These are phyloP conservation scores for Quercus gilva DNA, from an alignment of 306 rosid species.

Conservation along the genomic window DNA sequence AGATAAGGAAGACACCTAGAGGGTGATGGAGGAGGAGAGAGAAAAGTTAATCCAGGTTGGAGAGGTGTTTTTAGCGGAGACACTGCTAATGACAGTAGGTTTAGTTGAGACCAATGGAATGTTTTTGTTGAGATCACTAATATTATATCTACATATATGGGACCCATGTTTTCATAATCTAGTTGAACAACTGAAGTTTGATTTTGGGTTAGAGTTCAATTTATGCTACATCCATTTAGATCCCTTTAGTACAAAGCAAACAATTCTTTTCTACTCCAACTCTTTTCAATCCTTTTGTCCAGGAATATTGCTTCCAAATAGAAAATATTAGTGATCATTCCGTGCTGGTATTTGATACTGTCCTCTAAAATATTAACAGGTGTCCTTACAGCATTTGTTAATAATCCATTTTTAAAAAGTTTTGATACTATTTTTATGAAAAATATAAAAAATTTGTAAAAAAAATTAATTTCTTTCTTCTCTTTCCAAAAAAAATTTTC, in stretches of 20 bases:
- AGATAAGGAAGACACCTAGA: neutral
- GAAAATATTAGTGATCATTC: neutral
- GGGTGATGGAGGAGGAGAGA: neutral
- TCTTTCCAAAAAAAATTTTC: too few species aligned
- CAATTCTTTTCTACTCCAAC: neutral
- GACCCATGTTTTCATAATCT: constrained; percentile 8
- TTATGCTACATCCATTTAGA: neutral
- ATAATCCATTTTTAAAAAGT: fast-evolving
- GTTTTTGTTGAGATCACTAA: too few species aligned
- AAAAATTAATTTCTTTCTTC: too few species aligned
- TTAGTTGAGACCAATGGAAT: neutral
- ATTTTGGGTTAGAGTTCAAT: constrained; percentile 1
- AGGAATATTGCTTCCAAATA: neutral
- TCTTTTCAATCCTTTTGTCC: neutral
- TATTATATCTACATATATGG: neutral
- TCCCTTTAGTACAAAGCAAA: constrained; percentile 26
- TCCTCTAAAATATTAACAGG: neutral
- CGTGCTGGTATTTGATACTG: neutral
- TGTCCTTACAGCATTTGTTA: too few species aligned
- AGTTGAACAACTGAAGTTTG: neutral
- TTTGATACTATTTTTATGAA: too few species aligned
- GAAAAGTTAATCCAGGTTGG: neutral
- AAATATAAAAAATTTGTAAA: too few species aligned
- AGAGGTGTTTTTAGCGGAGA: neutral
- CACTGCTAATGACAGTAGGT: neutral